phyloP scores from a whole-genome alignment of 805 yeast genomes.

The Schwanniomyces polymorphus region DNA sequence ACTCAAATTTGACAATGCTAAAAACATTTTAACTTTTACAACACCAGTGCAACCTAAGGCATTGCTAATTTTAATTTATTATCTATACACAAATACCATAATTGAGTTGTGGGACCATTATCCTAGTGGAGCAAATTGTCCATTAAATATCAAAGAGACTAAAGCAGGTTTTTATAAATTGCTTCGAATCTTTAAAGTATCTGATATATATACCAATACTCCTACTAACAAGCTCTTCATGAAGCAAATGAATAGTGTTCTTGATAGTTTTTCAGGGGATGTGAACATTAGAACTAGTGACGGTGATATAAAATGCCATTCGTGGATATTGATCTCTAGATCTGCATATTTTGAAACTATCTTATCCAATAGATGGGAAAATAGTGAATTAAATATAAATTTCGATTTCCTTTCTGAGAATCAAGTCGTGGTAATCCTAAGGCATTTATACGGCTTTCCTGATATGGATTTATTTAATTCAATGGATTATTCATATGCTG shows the following conservation, averaged over 20 bases:
- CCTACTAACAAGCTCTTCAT: constrained; percentile 16
- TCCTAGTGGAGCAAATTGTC: constrained; percentile 23
- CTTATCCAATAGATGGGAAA: constrained; percentile 56
- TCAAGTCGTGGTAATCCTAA: constrained; percentile 51
- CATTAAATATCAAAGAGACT: constrained; percentile 25
- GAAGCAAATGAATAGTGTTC: constrained; percentile 13
- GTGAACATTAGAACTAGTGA: constrained; percentile 47
- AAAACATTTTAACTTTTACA: constrained; percentile 16
- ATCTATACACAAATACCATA: constrained; percentile 48
- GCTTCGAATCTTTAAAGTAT: constrained; percentile 18
- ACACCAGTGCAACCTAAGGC: constrained; percentile 32
- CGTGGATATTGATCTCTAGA: constrained; percentile 53
- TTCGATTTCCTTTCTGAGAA: constrained; percentile 42
- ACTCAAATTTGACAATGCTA: constrained; percentile 19
- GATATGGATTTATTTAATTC: constrained; percentile 40
- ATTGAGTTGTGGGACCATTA: constrained; percentile 48
- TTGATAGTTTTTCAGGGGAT: constrained; percentile 33
- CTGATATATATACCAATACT: constrained; percentile 26
- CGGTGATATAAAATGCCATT: constrained; percentile 47
- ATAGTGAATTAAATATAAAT: constrained; percentile 22
- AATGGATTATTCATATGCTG: constrained; percentile 15
- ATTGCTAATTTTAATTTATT: constrained; percentile 41
- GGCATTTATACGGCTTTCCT: constrained; percentile 57
- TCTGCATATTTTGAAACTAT: constrained; percentile 64
- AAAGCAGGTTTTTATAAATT: constrained; percentile 26